Conservation (phyloP, 1,139 yeast species). For the Candida pseudocylindracea region DNA sequence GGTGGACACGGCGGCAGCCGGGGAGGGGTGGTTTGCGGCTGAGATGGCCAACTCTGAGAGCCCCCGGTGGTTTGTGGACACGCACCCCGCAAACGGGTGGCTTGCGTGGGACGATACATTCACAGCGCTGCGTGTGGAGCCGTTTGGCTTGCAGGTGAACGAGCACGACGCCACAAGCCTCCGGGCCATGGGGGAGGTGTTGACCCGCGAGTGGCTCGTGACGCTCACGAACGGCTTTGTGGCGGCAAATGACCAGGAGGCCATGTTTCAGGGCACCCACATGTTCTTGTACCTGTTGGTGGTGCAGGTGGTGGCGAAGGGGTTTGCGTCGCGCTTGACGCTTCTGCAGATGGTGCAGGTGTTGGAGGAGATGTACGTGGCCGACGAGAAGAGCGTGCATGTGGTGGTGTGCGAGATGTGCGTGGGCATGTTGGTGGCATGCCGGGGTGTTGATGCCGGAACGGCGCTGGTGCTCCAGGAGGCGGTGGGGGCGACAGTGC, state of each 20-base stretch:
- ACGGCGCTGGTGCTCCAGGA: conserved; percentile 17
- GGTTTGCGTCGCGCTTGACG: conserved; percentile 11
- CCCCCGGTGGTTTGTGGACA: too few species aligned
- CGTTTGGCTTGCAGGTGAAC: conserved; percentile 10
- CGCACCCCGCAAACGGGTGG: conserved; percentile 28
- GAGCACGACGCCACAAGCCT: conserved; percentile 18
- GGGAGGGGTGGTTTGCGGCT: too few species aligned
- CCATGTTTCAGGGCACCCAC: conserved; percentile 39
- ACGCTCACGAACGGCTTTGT: conserved; percentile 30
- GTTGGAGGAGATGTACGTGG: conserved; percentile 26
- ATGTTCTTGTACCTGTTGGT: conserved; percentile 28
- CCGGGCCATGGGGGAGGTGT: conserved; percentile 16
- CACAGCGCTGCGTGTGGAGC: conserved; percentile 18
- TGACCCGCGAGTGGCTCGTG: conserved; percentile 38
- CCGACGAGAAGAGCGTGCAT: conserved; percentile 43
- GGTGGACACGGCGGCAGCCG: too few species aligned
- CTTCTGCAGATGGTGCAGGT: conserved; percentile 26
- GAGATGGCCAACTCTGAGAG: too few species aligned
- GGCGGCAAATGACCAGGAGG: conserved; percentile 39
- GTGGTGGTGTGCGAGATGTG: conserved; percentile 39
- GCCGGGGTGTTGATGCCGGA: conserved; percentile 13
- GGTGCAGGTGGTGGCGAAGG: conserved; percentile 20
- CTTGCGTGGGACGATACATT: conserved; percentile 51
- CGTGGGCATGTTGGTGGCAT: conserved; percentile 30
- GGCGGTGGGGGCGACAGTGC: conserved; percentile 20